phyloP scores from a whole-genome alignment of 257 asterid genomes.

The Salvia rosmarinus region DNA sequence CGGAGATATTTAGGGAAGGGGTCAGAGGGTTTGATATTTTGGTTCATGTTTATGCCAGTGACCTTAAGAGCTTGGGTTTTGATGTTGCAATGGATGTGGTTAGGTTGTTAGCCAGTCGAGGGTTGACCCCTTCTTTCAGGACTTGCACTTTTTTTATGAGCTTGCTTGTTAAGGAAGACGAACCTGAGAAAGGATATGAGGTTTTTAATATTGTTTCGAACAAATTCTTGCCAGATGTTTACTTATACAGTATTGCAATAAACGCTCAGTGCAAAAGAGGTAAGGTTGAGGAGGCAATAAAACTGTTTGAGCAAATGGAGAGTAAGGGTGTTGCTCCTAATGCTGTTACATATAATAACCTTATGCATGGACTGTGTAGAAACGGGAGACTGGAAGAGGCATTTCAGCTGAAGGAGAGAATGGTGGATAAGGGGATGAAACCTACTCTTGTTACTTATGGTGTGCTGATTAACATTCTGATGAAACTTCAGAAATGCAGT shows the following conservation, averaged over 20 bases:
- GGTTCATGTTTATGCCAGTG: constrained; percentile 67
- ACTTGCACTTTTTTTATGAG: constrained; percentile 73
- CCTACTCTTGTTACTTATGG: constrained; percentile 72
- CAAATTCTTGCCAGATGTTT: constrained; percentile 63
- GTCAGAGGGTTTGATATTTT: constrained; percentile 63
- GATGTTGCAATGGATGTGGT: constrained; percentile 62
- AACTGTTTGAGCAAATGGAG: constrained; percentile 67
- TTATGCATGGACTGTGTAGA: constrained; percentile 73
- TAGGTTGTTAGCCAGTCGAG: constrained; percentile 49
- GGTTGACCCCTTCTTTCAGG: constrained; percentile 68
- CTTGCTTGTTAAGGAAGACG: constrained; percentile 67
- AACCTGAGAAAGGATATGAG: constrained; percentile 59
- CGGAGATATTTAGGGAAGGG: constrained; percentile 37
- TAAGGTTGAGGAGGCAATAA: constrained; percentile 56
- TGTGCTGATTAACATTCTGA: constrained; percentile 67
- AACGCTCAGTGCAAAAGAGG: constrained; percentile 74
- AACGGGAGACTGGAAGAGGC: constrained; percentile 60
- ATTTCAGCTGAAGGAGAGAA: constrained; percentile 60
- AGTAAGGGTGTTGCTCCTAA: constrained; percentile 58
- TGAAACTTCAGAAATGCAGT: constrained; percentile 59
- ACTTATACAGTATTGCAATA: constrained; percentile 69
- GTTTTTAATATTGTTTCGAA: constrained; percentile 53
- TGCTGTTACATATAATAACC: constrained; percentile 74
- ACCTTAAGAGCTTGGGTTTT: constrained; percentile 57
- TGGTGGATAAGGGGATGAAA: constrained; percentile 59